Conservation (phyloP, 345 rosid species). For the Murraya paniculata region DNA sequence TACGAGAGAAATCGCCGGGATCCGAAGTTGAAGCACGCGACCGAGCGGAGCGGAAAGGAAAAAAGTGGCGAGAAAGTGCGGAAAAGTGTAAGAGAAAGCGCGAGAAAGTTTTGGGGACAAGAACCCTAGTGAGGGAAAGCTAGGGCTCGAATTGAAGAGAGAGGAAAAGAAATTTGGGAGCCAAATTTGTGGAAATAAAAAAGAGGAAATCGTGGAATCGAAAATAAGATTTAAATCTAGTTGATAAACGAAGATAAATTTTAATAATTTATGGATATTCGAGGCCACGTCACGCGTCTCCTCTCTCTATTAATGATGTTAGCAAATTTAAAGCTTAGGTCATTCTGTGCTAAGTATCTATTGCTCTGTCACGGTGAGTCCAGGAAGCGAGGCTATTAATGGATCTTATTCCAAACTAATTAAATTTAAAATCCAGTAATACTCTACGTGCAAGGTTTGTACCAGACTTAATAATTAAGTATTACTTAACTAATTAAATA, state of each 20-base stretch:
- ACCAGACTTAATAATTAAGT: no score
- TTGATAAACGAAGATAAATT: constrained; percentile 8
- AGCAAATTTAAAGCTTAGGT: background rate
- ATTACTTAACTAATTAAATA: no score
- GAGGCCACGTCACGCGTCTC: constrained; percentile 1
- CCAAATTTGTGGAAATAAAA: background rate
- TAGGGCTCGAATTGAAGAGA: constrained; percentile 8
- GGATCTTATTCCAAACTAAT: no score
- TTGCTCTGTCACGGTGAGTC: no score
- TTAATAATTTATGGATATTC: background rate
- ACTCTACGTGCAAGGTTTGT: no score
- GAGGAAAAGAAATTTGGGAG: background rate
- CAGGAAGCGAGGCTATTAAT: no score
- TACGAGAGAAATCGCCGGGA: constrained; percentile 9
- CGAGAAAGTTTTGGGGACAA: background rate
- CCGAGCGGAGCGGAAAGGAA: background rate
- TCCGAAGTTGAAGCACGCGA: background rate
- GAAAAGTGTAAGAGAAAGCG: background rate
- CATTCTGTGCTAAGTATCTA: background rate
- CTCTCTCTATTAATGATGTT: background rate
- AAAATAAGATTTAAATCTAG: constrained; percentile 13
- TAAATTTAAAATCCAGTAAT: no score
- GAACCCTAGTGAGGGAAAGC: constrained; percentile 20
- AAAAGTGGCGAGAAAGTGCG: background rate
- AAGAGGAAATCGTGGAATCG: background rate